Percentiles rank a stretch among this genome's conserved stretches.
Conservation (phyloP, 1,139 yeast genomes). For the Eremothecium coryli region DNA sequence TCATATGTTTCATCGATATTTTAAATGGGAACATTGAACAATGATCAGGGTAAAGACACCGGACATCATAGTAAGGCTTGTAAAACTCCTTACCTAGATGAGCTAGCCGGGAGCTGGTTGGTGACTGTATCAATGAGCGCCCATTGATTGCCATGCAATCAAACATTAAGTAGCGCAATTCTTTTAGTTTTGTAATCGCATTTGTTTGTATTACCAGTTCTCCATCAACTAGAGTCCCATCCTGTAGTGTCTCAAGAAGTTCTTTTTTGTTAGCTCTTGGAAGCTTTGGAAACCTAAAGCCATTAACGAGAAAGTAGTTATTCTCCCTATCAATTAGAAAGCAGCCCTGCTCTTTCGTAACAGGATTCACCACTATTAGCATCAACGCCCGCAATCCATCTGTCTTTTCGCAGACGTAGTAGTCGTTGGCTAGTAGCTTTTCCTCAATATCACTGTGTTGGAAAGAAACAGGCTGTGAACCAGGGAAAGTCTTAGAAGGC, state of each 20-base stretch:
- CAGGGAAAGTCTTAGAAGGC: conserved; percentile 48
- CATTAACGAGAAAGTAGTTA: conserved; percentile 72
- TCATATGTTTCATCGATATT: conserved; percentile 80
- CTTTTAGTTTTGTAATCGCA: conserved; percentile 45
- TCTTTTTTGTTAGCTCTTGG: conserved; percentile 42
- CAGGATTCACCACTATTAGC: conserved; percentile 57
- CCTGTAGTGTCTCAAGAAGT: conserved; percentile 46
- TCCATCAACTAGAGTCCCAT: conserved; percentile 87
- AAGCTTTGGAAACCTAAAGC: conserved; percentile 70
- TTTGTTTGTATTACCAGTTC: conserved; percentile 60
- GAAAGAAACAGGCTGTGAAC: conserved; percentile 93
- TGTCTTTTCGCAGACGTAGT: conserved; percentile 90
- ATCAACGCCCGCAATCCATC: conserved; percentile 84
- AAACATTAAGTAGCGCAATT: conserved; percentile 73
- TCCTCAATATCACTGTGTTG: conserved; percentile 62
- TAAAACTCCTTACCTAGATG: conserved; percentile 75
- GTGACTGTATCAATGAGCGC: conserved; percentile 54
- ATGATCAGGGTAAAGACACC: conserved; percentile 60
- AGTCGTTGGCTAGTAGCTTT: conserved; percentile 53
- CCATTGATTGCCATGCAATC: conserved; percentile 86
- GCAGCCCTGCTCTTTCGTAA: conserved; percentile 64
- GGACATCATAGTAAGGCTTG: conserved; percentile 69
- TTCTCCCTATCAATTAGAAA: conserved; percentile 79
- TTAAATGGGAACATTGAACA: conserved; percentile 76
- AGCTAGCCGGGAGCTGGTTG: conserved; percentile 74